These are phyloP conservation scores for Gremmenia infestans DNA, from an alignment of 2,329 filamentous ascomycete genomes.

Conservation along the genomic window DNA sequence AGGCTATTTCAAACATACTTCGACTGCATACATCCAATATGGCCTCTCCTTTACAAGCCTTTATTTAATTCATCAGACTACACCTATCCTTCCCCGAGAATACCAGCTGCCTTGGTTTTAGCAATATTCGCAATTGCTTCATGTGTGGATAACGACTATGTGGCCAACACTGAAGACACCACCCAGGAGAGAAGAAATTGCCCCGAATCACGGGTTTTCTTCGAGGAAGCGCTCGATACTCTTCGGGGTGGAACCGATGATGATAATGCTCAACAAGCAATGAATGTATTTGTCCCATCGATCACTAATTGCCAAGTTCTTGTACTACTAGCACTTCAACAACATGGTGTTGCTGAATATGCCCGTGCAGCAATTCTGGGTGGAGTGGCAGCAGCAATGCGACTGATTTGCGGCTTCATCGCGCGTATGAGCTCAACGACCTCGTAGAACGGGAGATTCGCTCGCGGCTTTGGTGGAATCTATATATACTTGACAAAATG, in stretches of 20 bases:
- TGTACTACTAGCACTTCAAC: conserved; percentile 26
- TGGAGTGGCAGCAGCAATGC: conserved; percentile 27
- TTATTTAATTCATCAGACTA: conserved; percentile 26
- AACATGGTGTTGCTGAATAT: conserved; percentile 30
- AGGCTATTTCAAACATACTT: conserved; percentile 28
- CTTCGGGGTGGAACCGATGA: conserved; percentile 12
- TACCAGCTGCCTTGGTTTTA: conserved; percentile 22
- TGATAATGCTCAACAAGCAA: conserved; percentile 7
- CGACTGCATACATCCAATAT: conserved; percentile 29
- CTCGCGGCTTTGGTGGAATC: conserved; percentile 30
- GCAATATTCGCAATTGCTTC: conserved; percentile 29
- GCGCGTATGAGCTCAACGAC: conserved; percentile 19
- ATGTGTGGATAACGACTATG: conserved; percentile 18
- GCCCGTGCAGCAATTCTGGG: conserved; percentile 26
- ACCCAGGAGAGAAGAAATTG: conserved; percentile 3
- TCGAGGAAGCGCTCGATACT: conserved; percentile 21
- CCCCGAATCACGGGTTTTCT: conserved; percentile 20
- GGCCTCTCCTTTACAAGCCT: conserved; percentile 31
- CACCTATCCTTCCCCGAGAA: conserved; percentile 19
- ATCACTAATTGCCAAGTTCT: conserved; percentile 28
- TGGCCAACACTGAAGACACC: conserved; percentile 6
- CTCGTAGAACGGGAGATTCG: conserved; percentile 24
- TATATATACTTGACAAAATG: conserved; percentile 31
- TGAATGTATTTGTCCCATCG: conserved; percentile 22
- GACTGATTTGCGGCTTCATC: conserved; percentile 27